Evolutionary conservation across 1,284 basidiomycete genomes (phyloP).

Genomic region (Lentinus polychrous): DNA sequence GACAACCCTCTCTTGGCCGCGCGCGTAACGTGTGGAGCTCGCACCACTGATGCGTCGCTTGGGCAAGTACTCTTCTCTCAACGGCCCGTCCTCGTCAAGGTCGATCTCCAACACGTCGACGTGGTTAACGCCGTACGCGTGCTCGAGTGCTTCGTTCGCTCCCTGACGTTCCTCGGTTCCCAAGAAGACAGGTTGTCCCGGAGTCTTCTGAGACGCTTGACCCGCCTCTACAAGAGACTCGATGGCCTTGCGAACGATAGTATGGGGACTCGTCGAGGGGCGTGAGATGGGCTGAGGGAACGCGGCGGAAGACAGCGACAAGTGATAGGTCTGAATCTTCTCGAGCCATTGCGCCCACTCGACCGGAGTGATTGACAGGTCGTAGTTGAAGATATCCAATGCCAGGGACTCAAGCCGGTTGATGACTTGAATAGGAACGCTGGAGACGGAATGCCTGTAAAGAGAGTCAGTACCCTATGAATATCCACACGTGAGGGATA

Average conservation of each 20-base stretch:
- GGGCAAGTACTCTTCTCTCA: slow-evolving; percentile 73
- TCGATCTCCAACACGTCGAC: slow-evolving; percentile 61
- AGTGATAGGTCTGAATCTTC: slow-evolving; percentile 56
- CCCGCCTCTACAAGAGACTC: slow-evolving; percentile 54
- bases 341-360: slow-evolving; percentile 68
- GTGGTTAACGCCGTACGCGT: slow-evolving; percentile 24
- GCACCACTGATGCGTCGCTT: slow-evolving; percentile 47
- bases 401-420: slow-evolving; percentile 67
- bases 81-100: slow-evolving; percentile 73
- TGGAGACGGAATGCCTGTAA: slow-evolving; percentile 70
- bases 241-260: slow-evolving; percentile 59
- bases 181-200: slow-evolving; percentile 61
- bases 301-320: slow-evolving; percentile 46
- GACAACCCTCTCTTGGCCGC: slow-evolving; percentile 25
- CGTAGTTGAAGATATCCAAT: slow-evolving; percentile 60
- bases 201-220: slow-evolving; percentile 14
- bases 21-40: slow-evolving; percentile 16
- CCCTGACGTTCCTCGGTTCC: slow-evolving; percentile 55
- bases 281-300: slow-evolving; percentile 74
- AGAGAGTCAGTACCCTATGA: slow-evolving; percentile 2
- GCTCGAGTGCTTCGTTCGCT: slow-evolving; percentile 35
- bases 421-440: slow-evolving; percentile 57
- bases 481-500: background rate
- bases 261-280: slow-evolving; percentile 61
- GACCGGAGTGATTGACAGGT: slow-evolving; percentile 55